A percentile compares a stretch with the other conserved stretches of the same genome.
These are phyloP conservation scores for Takakia lepidozioides DNA, from an alignment of 225 moss, liverwort and hornwort genomes.

Conservation along the genomic window DNA sequence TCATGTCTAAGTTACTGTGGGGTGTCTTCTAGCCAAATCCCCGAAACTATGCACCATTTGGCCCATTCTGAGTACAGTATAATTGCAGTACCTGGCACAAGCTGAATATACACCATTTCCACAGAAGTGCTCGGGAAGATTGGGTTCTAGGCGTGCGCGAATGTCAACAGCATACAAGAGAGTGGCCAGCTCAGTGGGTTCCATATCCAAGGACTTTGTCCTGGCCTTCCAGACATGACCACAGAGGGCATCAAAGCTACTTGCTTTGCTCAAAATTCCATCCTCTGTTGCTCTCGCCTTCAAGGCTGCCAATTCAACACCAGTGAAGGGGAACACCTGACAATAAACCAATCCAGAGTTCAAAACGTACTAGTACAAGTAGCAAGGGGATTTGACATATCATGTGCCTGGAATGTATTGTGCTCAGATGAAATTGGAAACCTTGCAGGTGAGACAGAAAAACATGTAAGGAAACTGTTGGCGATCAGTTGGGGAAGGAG, in stretches of 20 bases:
- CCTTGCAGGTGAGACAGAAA: no score
- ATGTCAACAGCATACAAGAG: constrained; percentile 79
- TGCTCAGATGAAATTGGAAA: no score
- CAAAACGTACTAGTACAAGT: no score
- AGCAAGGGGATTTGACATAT: no score
- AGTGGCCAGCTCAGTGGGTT: constrained; percentile 36
- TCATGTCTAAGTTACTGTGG: no score
- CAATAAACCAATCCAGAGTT: neutral
- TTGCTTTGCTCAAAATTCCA: constrained; percentile 44
- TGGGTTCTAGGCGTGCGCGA: constrained; percentile 57
- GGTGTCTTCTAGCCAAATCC: no score
- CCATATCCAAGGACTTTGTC: constrained; percentile 49
- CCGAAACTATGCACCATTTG: no score
- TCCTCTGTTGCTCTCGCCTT: constrained; percentile 57
- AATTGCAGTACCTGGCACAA: constrained; percentile 43
- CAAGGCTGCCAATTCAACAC: constrained; percentile 30
- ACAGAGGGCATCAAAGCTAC: constrained; percentile 77
- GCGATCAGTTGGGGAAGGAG: no score
- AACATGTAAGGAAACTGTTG: no score
- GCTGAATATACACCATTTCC: constrained; percentile 79
- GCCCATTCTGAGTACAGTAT: no score
- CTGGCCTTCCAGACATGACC: constrained; percentile 82
- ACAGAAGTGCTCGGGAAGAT: constrained; percentile 54
- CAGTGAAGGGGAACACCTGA: constrained; percentile 37
- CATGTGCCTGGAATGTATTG: no score